Evolutionary conservation across 2,329 filamentous ascomycete genomes (phyloP), one percentile per base, ranked within the genome.

Genomic region (Hysterium pulicare): DNA sequence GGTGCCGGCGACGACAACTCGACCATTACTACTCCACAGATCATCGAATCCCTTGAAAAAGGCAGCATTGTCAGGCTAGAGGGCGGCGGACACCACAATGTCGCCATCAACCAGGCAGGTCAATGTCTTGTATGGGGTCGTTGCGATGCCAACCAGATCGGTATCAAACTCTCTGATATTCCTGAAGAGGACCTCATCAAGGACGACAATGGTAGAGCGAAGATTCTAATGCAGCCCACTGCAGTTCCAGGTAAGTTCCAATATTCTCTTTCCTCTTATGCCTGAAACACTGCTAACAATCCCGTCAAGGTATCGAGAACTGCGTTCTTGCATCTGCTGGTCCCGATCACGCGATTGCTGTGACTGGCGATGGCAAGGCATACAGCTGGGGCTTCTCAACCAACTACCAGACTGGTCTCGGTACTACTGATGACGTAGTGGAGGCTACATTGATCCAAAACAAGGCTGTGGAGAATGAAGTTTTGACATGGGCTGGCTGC

Each of bases 401-500:
- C 35, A 89, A 85, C 57, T 90, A 88, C 66, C 87, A 91, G 70
- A 89, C 86, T 3, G 87, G 87, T 9, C 83, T 83, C 55, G 87
- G 86, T 32, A 83, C 77, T 1, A 81, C 81, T n/a, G 87, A 93
- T 38, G 89, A 95, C 54, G 78, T 95, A 22, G 77, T 84, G 53
- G 75, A 79, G 19, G 88, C 90, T 0, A 93, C 86, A 0, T 58
- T 84, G 37, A 87, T 96, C 42, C 86, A 94, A 58, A 95, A 95
- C 71, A 86, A 83, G 10, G 90, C 89, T 32, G 79, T 93, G 21
- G 78, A 82, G 22, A 87, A 81, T 32, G 83, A 85, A 69, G 82
- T 83, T 65, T 75, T 96, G 33, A 76, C 82, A 24, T 88, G 78
- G 68, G 87, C 86, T n/a, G 87, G 87, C 33, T 85, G 85, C n/a